These are phyloP conservation scores for Neopestalotiopsis sp. DNA, from an alignment of 2,329 filamentous ascomycete genomes.

Conservation along the genomic window DNA sequence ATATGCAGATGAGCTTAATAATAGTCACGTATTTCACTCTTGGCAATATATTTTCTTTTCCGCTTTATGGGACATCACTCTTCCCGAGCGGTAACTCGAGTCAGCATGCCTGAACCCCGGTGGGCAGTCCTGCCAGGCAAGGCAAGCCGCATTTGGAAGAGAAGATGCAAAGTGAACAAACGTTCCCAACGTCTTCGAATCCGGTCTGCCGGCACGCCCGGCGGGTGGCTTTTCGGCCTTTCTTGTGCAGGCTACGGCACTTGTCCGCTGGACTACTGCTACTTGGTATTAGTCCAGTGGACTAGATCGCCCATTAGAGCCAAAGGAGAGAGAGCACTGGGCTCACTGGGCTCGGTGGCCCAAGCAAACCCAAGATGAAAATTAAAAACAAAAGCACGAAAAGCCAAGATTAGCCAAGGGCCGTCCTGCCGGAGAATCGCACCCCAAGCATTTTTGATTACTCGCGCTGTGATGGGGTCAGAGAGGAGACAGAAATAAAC, in stretches of 20 bases:
- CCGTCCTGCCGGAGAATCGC: no score
- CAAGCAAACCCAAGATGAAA: not conserved
- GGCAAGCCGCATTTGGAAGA: no score
- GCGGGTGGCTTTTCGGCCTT: not conserved
- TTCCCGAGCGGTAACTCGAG: not conserved
- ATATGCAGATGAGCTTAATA: not conserved
- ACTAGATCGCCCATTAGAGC: not conserved
- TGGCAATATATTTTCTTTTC: not conserved
- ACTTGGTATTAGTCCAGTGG: not conserved
- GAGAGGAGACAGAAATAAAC: not conserved
- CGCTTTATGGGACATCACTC: not conserved
- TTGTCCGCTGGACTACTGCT: not conserved
- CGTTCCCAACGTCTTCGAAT: not conserved
- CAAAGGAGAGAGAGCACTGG: not conserved
- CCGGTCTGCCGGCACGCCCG: not conserved
- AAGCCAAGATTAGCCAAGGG: not conserved
- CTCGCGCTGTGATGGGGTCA: not conserved
- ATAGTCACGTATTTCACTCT: not conserved
- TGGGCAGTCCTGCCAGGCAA: no score
- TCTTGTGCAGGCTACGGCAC: not conserved
- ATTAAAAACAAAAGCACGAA: not conserved
- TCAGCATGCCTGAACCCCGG: no score
- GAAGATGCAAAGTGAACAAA: no score
- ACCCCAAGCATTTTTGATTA: not conserved
- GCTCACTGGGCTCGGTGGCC: no score